Percentiles rank a stretch among this genome's conserved stretches.
Conservation (phyloP, 805 yeast genomes). For the Barnettozyma vustinii region DNA sequence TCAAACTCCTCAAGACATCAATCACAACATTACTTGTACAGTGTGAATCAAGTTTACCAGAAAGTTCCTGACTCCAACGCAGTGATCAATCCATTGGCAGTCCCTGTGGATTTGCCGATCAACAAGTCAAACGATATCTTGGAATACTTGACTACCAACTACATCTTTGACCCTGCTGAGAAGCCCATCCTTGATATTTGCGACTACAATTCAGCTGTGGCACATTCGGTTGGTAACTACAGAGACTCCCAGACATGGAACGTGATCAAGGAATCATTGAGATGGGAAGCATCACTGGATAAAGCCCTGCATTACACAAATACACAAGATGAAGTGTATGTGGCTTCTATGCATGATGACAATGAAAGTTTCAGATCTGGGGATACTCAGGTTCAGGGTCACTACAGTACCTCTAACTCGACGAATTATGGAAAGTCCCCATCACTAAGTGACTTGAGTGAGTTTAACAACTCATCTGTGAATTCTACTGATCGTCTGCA, state of each 20-base stretch:
- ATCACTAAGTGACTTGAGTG: slow-evolving; percentile 24
- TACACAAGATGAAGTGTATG: neutral
- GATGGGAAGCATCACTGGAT: slow-evolving; percentile 25
- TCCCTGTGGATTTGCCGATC: slow-evolving; percentile 23
- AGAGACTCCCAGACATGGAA: slow-evolving; percentile 64
- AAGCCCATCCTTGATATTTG: slow-evolving; percentile 39
- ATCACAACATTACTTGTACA: slow-evolving; percentile 4
- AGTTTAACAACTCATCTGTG: slow-evolving; percentile 14
- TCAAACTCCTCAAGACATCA: slow-evolving; percentile 3
- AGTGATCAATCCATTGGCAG: slow-evolving; percentile 18
- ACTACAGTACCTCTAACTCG: slow-evolving; percentile 26
- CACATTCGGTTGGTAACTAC: slow-evolving; percentile 42
- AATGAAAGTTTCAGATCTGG: slow-evolving; percentile 14
- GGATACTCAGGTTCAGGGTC: slow-evolving; percentile 11
- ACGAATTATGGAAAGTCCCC: slow-evolving; percentile 26
- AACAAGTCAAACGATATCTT: slow-evolving; percentile 29
- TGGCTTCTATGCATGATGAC: neutral
- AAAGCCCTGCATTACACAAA: slow-evolving; percentile 8
- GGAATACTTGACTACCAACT: slow-evolving; percentile 44
- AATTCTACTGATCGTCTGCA: slow-evolving; percentile 9
- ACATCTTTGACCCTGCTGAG: slow-evolving; percentile 41
- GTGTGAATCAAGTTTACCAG: slow-evolving; percentile 5
- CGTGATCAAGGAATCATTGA: slow-evolving; percentile 45
- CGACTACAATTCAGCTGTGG: slow-evolving; percentile 51
- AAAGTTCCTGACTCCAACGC: slow-evolving; percentile 7